Base-by-base conservation (phyloP, 2,329 filamentous ascomycete genomes). In the Alternaria metachromatica region DNA sequence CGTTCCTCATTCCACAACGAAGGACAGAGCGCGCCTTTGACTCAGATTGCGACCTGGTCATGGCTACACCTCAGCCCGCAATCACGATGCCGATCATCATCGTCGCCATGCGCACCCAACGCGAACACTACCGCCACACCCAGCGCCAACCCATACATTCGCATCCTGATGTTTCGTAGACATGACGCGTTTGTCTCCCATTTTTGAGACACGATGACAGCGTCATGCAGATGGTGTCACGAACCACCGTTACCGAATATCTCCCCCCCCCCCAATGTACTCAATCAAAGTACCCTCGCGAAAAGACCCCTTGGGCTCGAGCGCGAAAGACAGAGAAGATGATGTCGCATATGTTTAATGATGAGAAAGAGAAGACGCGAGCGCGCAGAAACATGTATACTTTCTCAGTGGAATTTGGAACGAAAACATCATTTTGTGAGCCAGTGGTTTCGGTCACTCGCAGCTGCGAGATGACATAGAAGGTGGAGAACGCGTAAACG, bases 81-180 rank as follows among this genome's bases (percentile, higher is more conserved):
- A 21, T 2, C 18, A 6, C 4, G 26, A 7, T 21, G 48, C 8
- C 7, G 12, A 51, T 51, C 48, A 51, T 51, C 18, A 33, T 28
- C 26, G 1, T 11, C 18, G 4, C 1, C 13, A 41, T n/a, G 25
- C 48, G 48, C 2, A 51, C 26, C 21, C 45, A 23, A 48, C 13
- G 23, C 21, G 18, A 18, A 21, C 26, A 50, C n/a, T 4, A 49
- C 23, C 25, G 2, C 10, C n/a, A 13, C 48, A n/a, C 2, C n/a
- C 11, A 50, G 15, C 48, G 28, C 6, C n/a, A 50, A 49, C 45
- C 48, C 18, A 28, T 28, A 4, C 0, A 12, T 13, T 10, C 37
- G 15, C 0, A 41, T 41, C 2, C 1, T 18, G 8, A 41, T 0
- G 33, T 0, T 41, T 41, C 3, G 1, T 5, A 18, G 15, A 41